Evolutionary conservation across 2,329 filamentous ascomycete species (phyloP).

Genomic region (Mycogone perniciosa): DNA sequence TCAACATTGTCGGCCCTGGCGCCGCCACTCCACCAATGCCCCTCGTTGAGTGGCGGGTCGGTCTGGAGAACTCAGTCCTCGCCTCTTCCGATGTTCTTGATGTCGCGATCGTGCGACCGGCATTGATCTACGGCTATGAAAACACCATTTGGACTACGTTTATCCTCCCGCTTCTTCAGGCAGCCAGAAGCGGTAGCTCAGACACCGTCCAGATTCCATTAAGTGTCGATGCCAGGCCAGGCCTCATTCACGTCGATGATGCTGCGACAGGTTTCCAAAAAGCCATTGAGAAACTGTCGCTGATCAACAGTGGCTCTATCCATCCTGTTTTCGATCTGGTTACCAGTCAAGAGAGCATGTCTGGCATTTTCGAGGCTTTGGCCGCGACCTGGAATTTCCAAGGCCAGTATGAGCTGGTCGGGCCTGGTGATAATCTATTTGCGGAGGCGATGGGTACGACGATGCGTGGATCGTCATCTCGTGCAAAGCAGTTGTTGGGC

Average conservation of each 20-base stretch:
- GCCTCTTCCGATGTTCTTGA: constrained; percentile 10
- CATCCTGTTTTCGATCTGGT: constrained; percentile 13
- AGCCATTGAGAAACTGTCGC: constrained; percentile 11
- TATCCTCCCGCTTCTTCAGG: constrained; percentile 13
- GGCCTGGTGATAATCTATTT: constrained; percentile 9
- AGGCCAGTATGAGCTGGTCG: constrained; percentile 7
- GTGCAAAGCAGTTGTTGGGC: constrained; percentile 12
- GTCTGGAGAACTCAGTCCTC: constrained; percentile 10
- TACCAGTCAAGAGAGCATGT: constrained; percentile 14
- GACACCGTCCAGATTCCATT: constrained; percentile 4
- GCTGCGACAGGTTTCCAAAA: constrained; percentile 11
- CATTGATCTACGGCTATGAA: constrained; percentile 12
- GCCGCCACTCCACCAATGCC: constrained; percentile 1
- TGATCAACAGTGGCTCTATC: constrained; percentile 9
- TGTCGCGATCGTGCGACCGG: constrained; percentile 12
- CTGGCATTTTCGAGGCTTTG: constrained; percentile 8
- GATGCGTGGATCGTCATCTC: constrained; percentile 10
- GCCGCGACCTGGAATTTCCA: constrained; percentile 7
- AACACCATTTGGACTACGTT: constrained; percentile 13
- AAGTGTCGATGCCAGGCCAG: constrained; percentile 1
- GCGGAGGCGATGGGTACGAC: constrained; percentile 13
- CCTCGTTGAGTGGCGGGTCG: constrained; percentile 8
- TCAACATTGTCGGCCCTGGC: constrained; percentile 5
- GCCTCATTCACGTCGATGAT: constrained; percentile 8
- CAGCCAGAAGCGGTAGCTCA: constrained; percentile 1